A percentile compares a stretch with the other conserved stretches of the same genome.
phyloP scores from a whole-genome alignment of 1,284 basidiomycete species.

The Mrakiaceae sp. region DNA sequence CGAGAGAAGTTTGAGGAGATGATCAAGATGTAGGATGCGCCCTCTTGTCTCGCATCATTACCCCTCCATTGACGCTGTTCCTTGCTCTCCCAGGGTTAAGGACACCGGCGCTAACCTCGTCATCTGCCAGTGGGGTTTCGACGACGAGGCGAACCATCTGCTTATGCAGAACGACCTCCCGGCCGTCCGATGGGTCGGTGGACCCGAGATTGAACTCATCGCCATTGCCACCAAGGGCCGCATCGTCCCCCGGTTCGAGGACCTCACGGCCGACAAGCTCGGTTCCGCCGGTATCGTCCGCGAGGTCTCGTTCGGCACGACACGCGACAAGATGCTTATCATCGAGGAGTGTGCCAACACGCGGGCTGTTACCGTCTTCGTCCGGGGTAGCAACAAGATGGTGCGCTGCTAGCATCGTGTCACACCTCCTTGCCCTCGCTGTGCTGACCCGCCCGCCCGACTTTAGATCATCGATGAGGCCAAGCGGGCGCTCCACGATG shows the following conservation, averaged over 20 bases:
- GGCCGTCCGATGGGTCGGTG: slow-evolving; percentile 98
- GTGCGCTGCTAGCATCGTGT: slow-evolving; percentile 34
- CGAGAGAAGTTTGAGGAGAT: slow-evolving; percentile 92
- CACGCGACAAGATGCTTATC: slow-evolving; percentile 96
- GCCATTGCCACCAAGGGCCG: slow-evolving; percentile 97
- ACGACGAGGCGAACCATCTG: slow-evolving; percentile 97
- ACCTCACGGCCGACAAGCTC: slow-evolving; percentile 80
- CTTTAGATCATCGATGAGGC: slow-evolving; percentile 92
- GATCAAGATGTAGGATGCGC: slow-evolving; percentile 53
- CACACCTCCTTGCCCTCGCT: background rate
- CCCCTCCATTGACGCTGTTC: background rate
- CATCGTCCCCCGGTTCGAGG: slow-evolving; percentile 96
- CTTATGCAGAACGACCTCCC: slow-evolving; percentile 96
- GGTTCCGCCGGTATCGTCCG: slow-evolving; percentile 87
- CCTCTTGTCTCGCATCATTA: background rate
- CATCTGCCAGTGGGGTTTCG: slow-evolving; percentile 99
- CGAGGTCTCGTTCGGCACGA: slow-evolving; percentile 92
- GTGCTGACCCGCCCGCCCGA: background rate
- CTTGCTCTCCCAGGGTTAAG: slow-evolving; percentile 54
- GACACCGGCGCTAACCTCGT: slow-evolving; percentile 97
- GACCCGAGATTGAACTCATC: slow-evolving; percentile 97
- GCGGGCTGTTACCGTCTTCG: slow-evolving; percentile 92
- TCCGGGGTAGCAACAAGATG: slow-evolving; percentile 98
- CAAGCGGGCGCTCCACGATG: slow-evolving; percentile 93
- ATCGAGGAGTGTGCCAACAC: slow-evolving; percentile 98